Base-by-base conservation (phyloP, 2,329 filamentous ascomycete species). In the Graphilbum sp. region DNA sequence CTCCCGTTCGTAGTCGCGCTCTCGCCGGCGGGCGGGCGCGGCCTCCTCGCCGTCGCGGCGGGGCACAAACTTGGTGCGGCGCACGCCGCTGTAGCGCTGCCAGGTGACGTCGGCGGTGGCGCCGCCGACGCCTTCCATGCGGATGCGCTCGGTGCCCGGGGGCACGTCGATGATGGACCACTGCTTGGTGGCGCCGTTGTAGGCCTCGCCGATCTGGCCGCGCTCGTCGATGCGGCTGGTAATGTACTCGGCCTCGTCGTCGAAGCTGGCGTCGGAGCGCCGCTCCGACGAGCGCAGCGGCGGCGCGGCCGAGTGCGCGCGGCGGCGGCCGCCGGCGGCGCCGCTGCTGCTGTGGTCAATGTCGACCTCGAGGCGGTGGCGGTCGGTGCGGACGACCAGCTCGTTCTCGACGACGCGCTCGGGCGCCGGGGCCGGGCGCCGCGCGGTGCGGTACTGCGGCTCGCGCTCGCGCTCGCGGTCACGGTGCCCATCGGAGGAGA, bases 151-250 rank as follows among this genome's bases (percentile, higher is more conserved):
- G 0, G 83, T 88, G 41, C 84, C 84, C 0, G 84, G 81, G 1
- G 83, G 84, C 30, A 92, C 78, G 56, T 92, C 84, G 29, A 93
- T 69, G 44, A 92, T 80, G 38, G 73, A 69, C 83, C 85, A 92
- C 50, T 75, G 79, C 45, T 72, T 75, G 27, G 79, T 85, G 16
- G 73, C 75, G 37, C 82, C 81, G 48, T 80, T 72, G 54, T 69
- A 75, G 18, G 79, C 81, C 56, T 88, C 83, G 37, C 79, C 80
- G 50, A 77, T 69, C 44, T 72, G 72, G 17, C 72, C 75, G 23
- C 80, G 72, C 13, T 62, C 57, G 46, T 73, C 66, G 43, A 75
- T 67, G 47, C 61, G 64, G 42, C 55, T 52, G 20, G 66, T 68
- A 43, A 75, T 66, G 43, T 81, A 77, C 32, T 73, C 64, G 25